phyloP scores from a whole-genome alignment of 2,329 filamentous ascomycete genomes.

The Fusarium virguliforme region DNA sequence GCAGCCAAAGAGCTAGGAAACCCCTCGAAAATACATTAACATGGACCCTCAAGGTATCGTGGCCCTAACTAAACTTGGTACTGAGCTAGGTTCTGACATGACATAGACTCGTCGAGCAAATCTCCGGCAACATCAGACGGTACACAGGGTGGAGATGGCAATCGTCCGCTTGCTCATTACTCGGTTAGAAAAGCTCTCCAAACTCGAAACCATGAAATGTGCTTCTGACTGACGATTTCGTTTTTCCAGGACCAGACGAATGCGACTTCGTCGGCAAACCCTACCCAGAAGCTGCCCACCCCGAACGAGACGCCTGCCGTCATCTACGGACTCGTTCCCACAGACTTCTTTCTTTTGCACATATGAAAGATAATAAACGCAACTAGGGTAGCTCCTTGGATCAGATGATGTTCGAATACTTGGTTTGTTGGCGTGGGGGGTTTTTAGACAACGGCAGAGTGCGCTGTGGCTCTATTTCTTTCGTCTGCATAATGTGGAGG shows the following conservation, averaged over 20 bases:
- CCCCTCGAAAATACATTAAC: neutral
- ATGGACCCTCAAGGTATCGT: neutral
- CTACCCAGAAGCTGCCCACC: too few species aligned
- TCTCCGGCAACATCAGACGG: neutral
- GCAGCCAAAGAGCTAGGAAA: neutral
- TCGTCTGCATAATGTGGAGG: neutral
- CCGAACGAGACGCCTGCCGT: neutral
- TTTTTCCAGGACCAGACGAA: neutral
- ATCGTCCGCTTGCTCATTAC: neutral
- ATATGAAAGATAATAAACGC: neutral
- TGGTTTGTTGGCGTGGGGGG: neutral
- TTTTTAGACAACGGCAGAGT: neutral
- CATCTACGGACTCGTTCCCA: conserved; percentile 4
- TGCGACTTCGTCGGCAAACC: neutral
- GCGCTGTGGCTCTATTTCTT: neutral
- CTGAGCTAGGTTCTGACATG: neutral
- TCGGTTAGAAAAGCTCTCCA: neutral
- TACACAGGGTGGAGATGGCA: neutral
- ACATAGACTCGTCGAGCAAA: neutral
- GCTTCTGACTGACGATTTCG: neutral
- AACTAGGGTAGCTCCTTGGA: neutral
- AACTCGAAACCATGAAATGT: neutral
- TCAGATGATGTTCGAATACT: neutral
- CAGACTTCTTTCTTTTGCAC: neutral
- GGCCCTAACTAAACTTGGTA: too few species aligned